A percentile compares a stretch with the other conserved stretches of the same genome.
Evolutionary conservation across 768 basidiomycete genomes (phyloP).

Genomic region (Krasilnikovozyma curviuscula): DNA sequence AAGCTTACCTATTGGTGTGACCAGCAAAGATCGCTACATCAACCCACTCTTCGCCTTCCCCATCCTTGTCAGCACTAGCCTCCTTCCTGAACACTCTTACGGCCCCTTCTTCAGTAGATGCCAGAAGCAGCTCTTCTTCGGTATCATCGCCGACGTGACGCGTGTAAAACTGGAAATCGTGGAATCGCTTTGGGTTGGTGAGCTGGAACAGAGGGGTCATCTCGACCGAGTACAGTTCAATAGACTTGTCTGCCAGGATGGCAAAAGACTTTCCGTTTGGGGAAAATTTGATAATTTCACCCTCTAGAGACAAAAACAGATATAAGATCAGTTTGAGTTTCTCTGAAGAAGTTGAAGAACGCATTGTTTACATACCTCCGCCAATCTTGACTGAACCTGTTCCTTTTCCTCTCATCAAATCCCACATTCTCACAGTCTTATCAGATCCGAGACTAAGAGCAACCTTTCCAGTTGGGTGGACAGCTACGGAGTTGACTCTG

Average conservation of each 20-base stretch:
- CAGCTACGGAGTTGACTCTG: conserved; percentile 67
- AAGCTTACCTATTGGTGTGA: background rate
- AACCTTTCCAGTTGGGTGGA: conserved; percentile 83
- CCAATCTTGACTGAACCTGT: conserved; percentile 74
- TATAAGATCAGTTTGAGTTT: background rate
- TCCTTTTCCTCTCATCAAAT: conserved; percentile 84
- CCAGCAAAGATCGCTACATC: conserved; percentile 36
- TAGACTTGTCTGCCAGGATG: conserved; percentile 51
- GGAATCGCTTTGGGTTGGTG: conserved; percentile 59
- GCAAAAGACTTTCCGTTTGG: conserved; percentile 54
- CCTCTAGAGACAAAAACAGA: conserved; percentile 37
- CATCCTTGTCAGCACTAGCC: conserved; percentile 15
- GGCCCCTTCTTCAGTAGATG: conserved; percentile 77
- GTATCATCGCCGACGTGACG: conserved; percentile 36
- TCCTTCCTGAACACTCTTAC: conserved; percentile 46
- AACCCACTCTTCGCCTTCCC: conserved; percentile 28
- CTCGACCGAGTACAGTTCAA: conserved; percentile 66
- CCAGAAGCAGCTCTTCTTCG: conserved; percentile 38
- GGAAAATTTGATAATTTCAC: conserved; percentile 81
- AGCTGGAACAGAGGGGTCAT: conserved; percentile 60
- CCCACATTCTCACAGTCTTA: conserved; percentile 87
- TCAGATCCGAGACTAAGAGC: conserved; percentile 83
- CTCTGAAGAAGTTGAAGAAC: background rate
- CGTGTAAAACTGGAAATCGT: conserved; percentile 58
- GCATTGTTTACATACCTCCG: conserved; percentile 46